Base-by-base conservation (phyloP, 2,329 filamentous ascomycete species). In the Stachybotrys elegans region DNA sequence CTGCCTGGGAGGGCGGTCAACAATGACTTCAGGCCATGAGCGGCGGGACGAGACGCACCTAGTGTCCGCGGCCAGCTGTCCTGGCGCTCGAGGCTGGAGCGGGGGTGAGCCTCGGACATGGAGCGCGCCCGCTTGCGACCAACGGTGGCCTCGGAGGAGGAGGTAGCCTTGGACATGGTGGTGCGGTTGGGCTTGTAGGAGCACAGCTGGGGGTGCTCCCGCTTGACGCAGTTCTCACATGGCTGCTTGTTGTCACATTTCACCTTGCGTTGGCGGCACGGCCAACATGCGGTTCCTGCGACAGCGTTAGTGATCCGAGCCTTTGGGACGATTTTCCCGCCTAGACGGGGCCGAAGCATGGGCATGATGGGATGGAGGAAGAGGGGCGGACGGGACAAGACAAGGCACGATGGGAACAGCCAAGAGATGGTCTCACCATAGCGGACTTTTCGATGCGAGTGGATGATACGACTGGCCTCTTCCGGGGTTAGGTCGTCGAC, bases 181-280 rank as follows among this genome's bases (percentile, higher is more conserved):
- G 59, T 66, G 60, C 63, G 62, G 57, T 83, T 84, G 13, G 81
- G 81, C 57, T 83, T 83, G 65, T 84, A 84, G 22, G 79, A 83
- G 57, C 81, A 84, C 41, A 84, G 67, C 61, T 78, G 72, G 3
- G 79, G 72, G 52, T 84, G 81, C 47, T 84, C 79, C 43, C 81
- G 68, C 66, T 83, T 83, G 56, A 82, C 73, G 56, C 81, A 84
- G 57, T 84, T 84, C 56, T 84, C 79, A 60, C 81, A 84, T 1
- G 81, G 81, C 56, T 81, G 75, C 59, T 83, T 79, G 61, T 83
- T 84, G 65, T 84, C 80, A 59, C 81, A 84, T 64, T 84, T 84
- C 32, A 84, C 81, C 63, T 84, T 84, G 51, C 81, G 73, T 61
- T 84, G 81, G 37, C 81, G 72, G 57, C 81, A 84, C 12, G 81